Evolutionary conservation across 2,329 filamentous ascomycete species (phyloP), one percentile per base, ranked within the genome.

Genomic region (Shiraia bambusicola): DNA sequence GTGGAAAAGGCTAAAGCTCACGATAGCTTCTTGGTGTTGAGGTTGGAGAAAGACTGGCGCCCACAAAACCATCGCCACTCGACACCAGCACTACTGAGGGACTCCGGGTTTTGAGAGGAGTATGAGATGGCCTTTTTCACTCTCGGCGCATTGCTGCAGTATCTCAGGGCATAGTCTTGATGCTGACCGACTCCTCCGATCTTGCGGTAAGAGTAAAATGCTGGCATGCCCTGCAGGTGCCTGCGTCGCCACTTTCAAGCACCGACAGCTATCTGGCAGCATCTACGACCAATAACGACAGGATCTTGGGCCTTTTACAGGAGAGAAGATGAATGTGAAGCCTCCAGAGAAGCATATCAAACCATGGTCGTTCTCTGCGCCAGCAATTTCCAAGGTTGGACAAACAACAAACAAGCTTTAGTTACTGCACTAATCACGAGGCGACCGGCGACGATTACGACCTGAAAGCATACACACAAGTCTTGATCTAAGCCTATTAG

Each of bases 1-100:
- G 19, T 15, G n/a, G 17, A 25, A 9, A 12, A 14, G 9, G 12
- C 13, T 16, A 24, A 41, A 19, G 16, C 14, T 45, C 34, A 16
- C 27, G 40, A 48, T 43, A 27, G 15, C 13, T 13, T 29, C 31
- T 28, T 48, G 45, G 40, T 48, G 45, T 47, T 41, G 45, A 47
- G 24, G 12, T 15, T 28, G 19, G 32, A 30, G 32, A 24, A 16
- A 19, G 8, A 32, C 31, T 26, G 32, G 11, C 30, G 14, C 10
- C 26, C 28, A 28, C 14, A 3, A 25, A 39, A 29, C 12, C 27
- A 8, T 14, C 27, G 37, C 28, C 26, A 34, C 39, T 33, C 12
- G 31, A 37, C 35, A 14, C 35, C 25, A 2, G n/a, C 22, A 22
- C n/a, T 4, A 27, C 33, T 6, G 16, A 40, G 11, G 15, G 11